Percentiles rank a stretch among this genome's conserved stretches.
These are phyloP conservation scores for Camelina sativa DNA, from an alignment of 345 rosid genomes.

Conservation along the genomic window DNA sequence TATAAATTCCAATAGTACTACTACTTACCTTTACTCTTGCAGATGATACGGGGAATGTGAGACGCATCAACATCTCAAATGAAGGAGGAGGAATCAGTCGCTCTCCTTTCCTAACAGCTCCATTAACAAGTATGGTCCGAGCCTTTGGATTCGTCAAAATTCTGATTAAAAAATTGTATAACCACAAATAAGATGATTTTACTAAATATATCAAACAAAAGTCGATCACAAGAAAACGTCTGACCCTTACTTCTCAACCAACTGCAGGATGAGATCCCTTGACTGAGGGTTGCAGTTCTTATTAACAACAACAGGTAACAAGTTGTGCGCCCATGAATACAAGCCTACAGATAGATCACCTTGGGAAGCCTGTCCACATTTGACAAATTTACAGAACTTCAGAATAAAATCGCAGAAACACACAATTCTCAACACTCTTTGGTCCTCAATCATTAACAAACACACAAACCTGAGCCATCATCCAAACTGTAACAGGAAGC, in stretches of 20 bases:
- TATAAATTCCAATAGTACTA: constrained; percentile 15
- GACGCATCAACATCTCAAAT: neutral
- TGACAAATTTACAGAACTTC: neutral
- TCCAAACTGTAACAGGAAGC: constrained; percentile 70
- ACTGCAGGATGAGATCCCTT: constrained; percentile 74
- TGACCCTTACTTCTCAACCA: constrained; percentile 52
- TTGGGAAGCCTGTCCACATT: constrained; percentile 58
- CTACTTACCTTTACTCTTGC: neutral
- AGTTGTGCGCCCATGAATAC: constrained; percentile 65
- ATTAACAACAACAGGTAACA: constrained; percentile 54
- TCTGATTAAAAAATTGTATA: constrained; percentile 42
- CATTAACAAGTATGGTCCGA: constrained; percentile 62
- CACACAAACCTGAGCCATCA: constrained; percentile 66
- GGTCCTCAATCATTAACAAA: neutral
- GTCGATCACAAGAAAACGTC: neutral
- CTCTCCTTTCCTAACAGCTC: constrained; percentile 78
- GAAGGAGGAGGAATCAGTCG: constrained; percentile 61
- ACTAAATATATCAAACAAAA: neutral
- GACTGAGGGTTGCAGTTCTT: constrained; percentile 72
- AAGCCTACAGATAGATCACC: constrained; percentile 74
- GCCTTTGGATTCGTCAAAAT: constrained; percentile 69
- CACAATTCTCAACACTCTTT: neutral
- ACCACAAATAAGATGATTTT: constrained; percentile 11
- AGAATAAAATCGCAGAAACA: constrained; percentile 21
- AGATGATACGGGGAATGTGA: neutral